These are phyloP conservation scores for Aspergillus clavatus DNA, from an alignment of 2,329 filamentous ascomycete genomes.

Conservation along the genomic window DNA sequence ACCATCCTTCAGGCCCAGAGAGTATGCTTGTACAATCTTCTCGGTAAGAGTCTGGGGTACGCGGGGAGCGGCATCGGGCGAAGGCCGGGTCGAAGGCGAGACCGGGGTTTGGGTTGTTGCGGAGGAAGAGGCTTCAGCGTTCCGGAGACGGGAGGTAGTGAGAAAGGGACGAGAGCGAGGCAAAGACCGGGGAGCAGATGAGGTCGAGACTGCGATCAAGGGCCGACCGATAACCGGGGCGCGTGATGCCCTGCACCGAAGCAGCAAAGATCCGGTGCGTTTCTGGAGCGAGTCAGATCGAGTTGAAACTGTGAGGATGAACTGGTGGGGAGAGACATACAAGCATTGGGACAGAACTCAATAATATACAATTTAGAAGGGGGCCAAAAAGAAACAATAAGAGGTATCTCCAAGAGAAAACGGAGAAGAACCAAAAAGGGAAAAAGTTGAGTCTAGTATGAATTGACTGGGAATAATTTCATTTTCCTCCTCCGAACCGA, in stretches of 20 bases:
- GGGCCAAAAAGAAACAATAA: too few relatives aligned
- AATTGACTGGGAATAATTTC: too few relatives aligned
- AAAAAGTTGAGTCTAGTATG: too few relatives aligned
- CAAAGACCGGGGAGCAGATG: neutral
- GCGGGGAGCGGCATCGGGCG: conserved; percentile 56
- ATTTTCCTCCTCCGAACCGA: too few relatives aligned
- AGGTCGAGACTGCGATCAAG: neutral
- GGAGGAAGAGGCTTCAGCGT: neutral
- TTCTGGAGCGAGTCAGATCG: neutral
- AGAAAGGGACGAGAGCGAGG: neutral
- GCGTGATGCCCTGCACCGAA: neutral
- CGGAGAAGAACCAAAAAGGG: too few relatives aligned
- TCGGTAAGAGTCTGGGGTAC: conserved; percentile 77
- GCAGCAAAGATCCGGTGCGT: neutral
- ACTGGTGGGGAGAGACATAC: too few relatives aligned
- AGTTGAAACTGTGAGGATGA: too few relatives aligned
- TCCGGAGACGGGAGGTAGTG: neutral
- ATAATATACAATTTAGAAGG: too few relatives aligned
- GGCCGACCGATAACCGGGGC: neutral
- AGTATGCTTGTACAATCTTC: conserved; percentile 82
- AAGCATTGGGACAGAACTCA: too few relatives aligned
- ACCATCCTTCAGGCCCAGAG: conserved; percentile 67
- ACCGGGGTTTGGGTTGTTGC: neutral
- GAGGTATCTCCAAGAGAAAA: too few relatives aligned
- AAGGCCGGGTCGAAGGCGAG: conserved; percentile 34